Evolutionary conservation across 108 stramenopile species (phyloP).

Genomic region (Licmophora abbreviata): DNA sequence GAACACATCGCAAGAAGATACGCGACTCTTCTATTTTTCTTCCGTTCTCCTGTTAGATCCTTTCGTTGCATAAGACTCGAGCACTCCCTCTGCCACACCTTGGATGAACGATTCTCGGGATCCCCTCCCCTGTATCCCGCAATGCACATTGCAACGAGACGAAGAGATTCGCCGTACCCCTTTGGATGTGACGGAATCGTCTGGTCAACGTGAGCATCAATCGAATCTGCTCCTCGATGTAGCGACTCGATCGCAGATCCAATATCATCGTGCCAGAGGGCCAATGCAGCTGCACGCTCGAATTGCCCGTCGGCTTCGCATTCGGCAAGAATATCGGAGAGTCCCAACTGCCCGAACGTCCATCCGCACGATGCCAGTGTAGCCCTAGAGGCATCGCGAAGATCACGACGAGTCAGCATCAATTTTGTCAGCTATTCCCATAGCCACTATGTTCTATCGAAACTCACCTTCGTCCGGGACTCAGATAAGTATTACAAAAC

Average conservation of each 20-base stretch:
- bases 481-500: slow-evolving; percentile 51
- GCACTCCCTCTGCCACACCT: slow-evolving; percentile 60
- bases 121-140: slow-evolving; percentile 50
- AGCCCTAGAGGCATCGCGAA: slow-evolving; percentile 11
- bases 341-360: slow-evolving; percentile 39
- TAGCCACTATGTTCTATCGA: no score
- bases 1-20: slow-evolving; percentile 59
- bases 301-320: slow-evolving; percentile 51
- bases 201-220: slow-evolving; percentile 4
- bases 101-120: slow-evolving; percentile 20
- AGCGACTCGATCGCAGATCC: slow-evolving; percentile 60
- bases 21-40: slow-evolving; percentile 20
- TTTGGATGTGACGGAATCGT: slow-evolving; percentile 6
- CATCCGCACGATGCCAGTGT: slow-evolving; percentile 60
- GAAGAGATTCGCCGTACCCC: slow-evolving; percentile 56
- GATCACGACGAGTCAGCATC: neutral
- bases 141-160: slow-evolving; percentile 68
- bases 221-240: slow-evolving; percentile 47
- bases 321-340: slow-evolving; percentile 47
- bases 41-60: slow-evolving; percentile 12
- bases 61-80: slow-evolving; percentile 40
- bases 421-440: neutral
- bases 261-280: slow-evolving; percentile 69
- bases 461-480: slow-evolving; percentile 33
- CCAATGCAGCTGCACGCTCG: slow-evolving; percentile 71